These are phyloP conservation scores for Canna indica DNA, from an alignment of 176 grass and related monocot species.

Conservation along the genomic window DNA sequence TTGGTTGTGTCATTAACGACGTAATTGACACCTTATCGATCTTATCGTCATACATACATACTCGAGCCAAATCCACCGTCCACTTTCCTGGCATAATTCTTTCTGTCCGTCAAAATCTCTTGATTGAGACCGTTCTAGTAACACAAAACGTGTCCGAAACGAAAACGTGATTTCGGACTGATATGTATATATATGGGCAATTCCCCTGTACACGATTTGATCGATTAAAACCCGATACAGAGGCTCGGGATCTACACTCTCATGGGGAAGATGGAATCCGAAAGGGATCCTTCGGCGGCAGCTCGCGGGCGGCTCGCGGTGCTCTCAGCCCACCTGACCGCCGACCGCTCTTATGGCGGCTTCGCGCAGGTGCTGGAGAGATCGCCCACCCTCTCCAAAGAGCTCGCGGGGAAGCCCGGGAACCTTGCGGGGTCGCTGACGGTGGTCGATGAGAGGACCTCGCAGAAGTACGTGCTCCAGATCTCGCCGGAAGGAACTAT, in stretches of 20 bases:
- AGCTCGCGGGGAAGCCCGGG: slow-evolving; percentile 11
- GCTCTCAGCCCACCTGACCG: slow-evolving; percentile 42
- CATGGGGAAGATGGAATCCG: not conserved
- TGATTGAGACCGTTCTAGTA: too few species aligned
- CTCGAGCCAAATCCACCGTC: too few species aligned
- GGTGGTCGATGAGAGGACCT: slow-evolving; percentile 56
- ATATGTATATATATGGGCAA: too few species aligned
- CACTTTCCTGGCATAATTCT: too few species aligned
- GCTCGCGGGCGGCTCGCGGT: slow-evolving; percentile 41
- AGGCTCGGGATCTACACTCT: not conserved
- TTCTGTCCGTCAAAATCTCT: too few species aligned
- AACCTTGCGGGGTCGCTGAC: slow-evolving; percentile 42
- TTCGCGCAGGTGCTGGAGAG: slow-evolving; percentile 31
- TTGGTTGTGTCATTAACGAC: too few species aligned
- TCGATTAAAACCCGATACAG: not conserved
- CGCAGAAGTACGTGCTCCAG: slow-evolving; percentile 51
- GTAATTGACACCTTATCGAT: too few species aligned
- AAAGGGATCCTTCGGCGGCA: not conserved
- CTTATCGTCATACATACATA: too few species aligned
- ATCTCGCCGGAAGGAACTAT: slow-evolving; percentile 69
- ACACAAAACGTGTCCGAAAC: too few species aligned
- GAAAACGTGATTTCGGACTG: too few species aligned
- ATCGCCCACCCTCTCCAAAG: slow-evolving; percentile 21
- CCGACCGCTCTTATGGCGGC: not conserved
- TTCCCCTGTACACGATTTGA: not conserved